phyloP scores from a whole-genome alignment of 352 stramenopile genomes.

The Blastocystis sp. region DNA sequence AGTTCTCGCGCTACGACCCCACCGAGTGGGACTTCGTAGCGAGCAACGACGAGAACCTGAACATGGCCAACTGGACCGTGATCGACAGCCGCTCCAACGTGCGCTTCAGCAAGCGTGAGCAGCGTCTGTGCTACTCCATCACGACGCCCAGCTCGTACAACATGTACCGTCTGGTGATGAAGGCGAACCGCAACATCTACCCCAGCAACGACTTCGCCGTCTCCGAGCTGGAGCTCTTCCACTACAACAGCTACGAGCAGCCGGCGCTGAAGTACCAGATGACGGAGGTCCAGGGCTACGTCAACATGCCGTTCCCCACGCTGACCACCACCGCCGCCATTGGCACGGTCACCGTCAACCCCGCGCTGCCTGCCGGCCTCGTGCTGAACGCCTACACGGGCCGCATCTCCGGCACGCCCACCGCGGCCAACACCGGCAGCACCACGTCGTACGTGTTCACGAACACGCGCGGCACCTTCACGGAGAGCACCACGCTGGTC shows the following conservation, averaged over 20 bases:
- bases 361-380: conserved; percentile 11
- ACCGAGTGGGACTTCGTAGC: conserved; percentile 28
- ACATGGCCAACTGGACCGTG: background rate
- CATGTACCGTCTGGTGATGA: conserved; percentile 63
- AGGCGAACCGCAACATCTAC: conserved; percentile 60
- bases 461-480: background rate
- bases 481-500: background rate
- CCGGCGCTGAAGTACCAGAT: conserved; percentile 33
- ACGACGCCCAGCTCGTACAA: conserved; percentile 26
- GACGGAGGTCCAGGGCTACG: conserved; percentile 34
- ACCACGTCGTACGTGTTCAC: conserved; percentile 30
- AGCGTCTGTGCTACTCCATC: conserved; percentile 58
- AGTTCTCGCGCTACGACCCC: conserved; percentile 55
- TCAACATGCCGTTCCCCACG: conserved; percentile 37
- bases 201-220: conserved; percentile 59
- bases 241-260: background rate
- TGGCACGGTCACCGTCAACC: conserved; percentile 17
- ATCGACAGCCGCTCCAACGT: conserved; percentile 57
- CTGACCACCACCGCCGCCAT: conserved; percentile 22
- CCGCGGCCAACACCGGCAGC: background rate
- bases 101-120: conserved; percentile 53
- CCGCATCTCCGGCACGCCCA: conserved; percentile 51
- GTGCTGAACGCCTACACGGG: conserved; percentile 50
- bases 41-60: background rate
- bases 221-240: conserved; percentile 56